These are phyloP conservation scores for Pythium coloratum DNA, from an alignment of 352 stramenopile species.

Conservation along the genomic window DNA sequence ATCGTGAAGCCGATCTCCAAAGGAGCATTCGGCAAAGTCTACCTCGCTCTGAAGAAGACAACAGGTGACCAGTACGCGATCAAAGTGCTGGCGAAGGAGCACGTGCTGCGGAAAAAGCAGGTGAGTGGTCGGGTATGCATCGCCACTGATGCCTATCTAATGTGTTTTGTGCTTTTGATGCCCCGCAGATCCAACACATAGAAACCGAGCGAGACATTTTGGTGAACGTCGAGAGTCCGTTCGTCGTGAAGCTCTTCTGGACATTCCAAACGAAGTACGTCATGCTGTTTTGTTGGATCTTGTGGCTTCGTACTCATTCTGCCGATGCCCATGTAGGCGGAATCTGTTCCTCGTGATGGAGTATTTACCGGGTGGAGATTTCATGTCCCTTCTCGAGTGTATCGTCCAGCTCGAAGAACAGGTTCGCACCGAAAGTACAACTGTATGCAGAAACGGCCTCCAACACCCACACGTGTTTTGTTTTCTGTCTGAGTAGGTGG, in stretches of 20 bases:
- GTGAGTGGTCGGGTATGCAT: slow-evolving; percentile 28
- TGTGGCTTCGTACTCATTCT: slow-evolving; percentile 2
- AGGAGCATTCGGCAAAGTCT: slow-evolving; percentile 89
- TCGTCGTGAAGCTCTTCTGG: slow-evolving; percentile 91
- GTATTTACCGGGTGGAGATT: slow-evolving; percentile 88
- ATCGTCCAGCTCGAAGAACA: slow-evolving; percentile 88
- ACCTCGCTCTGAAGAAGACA: slow-evolving; percentile 83
- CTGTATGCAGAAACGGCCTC: neutral
- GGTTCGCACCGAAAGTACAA: slow-evolving; percentile 27
- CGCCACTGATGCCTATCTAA: neutral
- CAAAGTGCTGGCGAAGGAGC: slow-evolving; percentile 89
- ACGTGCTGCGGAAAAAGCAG: slow-evolving; percentile 89
- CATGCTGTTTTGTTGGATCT: neutral
- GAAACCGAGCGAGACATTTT: slow-evolving; percentile 89
- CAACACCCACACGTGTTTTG: neutral
- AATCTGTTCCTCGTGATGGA: slow-evolving; percentile 92
- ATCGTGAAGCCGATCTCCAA: slow-evolving; percentile 91
- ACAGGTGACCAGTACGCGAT: slow-evolving; percentile 90
- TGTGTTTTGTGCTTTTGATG: neutral
- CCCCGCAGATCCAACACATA: slow-evolving; percentile 73
- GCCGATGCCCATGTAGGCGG: slow-evolving; percentile 30
- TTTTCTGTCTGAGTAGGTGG: slow-evolving; percentile 44
- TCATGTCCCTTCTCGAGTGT: slow-evolving; percentile 88
- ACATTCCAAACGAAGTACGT: slow-evolving; percentile 89
- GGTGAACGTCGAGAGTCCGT: slow-evolving; percentile 84